Evolutionary conservation across 345 rosid genomes (phyloP).

Genomic region (Salix viminalis): DNA sequence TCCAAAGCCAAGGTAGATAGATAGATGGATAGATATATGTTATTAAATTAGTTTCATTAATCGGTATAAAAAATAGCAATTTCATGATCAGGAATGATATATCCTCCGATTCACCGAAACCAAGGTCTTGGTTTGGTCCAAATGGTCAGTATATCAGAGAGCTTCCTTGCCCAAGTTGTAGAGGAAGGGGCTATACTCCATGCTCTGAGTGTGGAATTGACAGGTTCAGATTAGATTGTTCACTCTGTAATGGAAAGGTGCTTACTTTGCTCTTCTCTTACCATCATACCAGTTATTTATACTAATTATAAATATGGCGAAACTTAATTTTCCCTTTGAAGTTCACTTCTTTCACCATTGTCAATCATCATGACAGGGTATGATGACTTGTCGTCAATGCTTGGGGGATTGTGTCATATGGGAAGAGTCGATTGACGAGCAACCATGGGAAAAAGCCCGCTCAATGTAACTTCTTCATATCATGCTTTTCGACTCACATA

Average conservation of each 20-base stretch:
- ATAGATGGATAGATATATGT: background rate
- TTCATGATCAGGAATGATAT: constrained; percentile 46
- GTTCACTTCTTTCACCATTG: background rate
- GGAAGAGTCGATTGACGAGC: constrained; percentile 93
- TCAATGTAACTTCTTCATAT: constrained; percentile 47
- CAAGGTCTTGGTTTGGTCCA: constrained; percentile 94
- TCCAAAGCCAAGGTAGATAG: constrained; percentile 45
- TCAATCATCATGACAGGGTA: constrained; percentile 47
- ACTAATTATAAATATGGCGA: background rate
- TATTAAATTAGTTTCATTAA: background rate
- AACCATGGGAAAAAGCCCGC: constrained; percentile 92
- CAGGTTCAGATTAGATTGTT: constrained; percentile 62
- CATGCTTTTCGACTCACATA: background rate
- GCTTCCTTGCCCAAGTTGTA: constrained; percentile 90
- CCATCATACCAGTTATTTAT: background rate
- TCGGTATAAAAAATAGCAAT: background rate
- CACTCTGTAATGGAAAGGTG: constrained; percentile 83
- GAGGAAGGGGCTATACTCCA: constrained; percentile 90
- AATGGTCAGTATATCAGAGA: constrained; percentile 86
- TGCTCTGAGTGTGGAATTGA: constrained; percentile 84
- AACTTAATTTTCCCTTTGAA: background rate
- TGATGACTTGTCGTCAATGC: constrained; percentile 70
- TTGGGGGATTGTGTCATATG: constrained; percentile 88
- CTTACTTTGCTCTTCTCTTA: background rate
- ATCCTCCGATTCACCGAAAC: constrained; percentile 42